phyloP scores from a whole-genome alignment of 257 asterid species.

The Lycium ferocissimum region DNA sequence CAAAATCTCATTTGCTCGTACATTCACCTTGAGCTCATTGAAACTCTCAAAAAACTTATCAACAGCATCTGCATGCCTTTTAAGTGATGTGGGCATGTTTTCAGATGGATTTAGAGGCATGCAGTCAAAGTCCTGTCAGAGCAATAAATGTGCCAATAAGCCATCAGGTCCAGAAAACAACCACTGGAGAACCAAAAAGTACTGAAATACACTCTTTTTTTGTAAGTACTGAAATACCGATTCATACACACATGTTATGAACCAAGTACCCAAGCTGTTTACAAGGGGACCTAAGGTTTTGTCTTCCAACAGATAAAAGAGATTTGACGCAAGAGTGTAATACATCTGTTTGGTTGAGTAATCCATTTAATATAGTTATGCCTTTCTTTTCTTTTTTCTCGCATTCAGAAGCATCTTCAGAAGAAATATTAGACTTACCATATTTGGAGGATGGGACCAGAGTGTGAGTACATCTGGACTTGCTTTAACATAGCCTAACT shows the following conservation, averaged over 20 bases:
- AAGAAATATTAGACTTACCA: not conserved
- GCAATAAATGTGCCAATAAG: slow-evolving; percentile 18
- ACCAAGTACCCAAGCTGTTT: slow-evolving; percentile 13
- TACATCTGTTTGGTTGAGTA: not conserved
- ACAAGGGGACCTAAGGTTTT: not conserved
- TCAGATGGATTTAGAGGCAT: slow-evolving; percentile 84
- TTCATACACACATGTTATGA: slow-evolving; percentile 17
- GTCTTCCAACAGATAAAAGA: slow-evolving; percentile 17
- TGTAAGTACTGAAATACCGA: not conserved
- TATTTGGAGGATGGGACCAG: slow-evolving; percentile 11
- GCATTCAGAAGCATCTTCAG: slow-evolving; percentile 22
- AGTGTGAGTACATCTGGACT: not conserved
- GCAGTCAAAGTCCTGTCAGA: slow-evolving; percentile 85
- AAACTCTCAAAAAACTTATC: slow-evolving; percentile 62
- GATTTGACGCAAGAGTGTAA: not conserved
- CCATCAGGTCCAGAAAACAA: slow-evolving; percentile 11
- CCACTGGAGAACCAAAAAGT: not conserved
- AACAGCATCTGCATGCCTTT: slow-evolving; percentile 50
- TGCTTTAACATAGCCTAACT: not conserved
- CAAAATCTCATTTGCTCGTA: slow-evolving; percentile 51
- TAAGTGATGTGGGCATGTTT: slow-evolving; percentile 66
- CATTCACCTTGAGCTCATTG: slow-evolving; percentile 59
- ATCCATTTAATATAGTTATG: not conserved
- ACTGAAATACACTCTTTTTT: not conserved
- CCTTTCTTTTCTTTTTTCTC: not conserved